A percentile compares a stretch with the other conserved stretches of the same genome.
These are phyloP conservation scores for Suhomyces sp. DNA, from an alignment of 805 yeast species.

Conservation along the genomic window DNA sequence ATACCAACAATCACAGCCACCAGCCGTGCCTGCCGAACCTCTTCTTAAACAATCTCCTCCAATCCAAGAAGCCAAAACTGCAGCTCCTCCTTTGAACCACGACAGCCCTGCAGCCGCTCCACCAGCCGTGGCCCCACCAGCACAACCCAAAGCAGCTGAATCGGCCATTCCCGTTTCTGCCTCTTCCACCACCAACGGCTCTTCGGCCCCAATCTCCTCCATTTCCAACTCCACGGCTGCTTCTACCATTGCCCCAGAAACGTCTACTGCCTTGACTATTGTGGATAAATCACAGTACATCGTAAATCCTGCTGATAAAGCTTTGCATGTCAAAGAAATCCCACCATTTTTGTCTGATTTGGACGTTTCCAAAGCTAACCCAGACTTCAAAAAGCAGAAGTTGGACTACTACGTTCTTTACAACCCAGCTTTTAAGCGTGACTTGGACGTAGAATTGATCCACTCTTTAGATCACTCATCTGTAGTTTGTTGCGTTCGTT, in stretches of 20 bases:
- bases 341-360: conserved; percentile 80
- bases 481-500: conserved; percentile 95
- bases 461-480: conserved; percentile 90
- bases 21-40: conserved; percentile 11
- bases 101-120: conserved; percentile 5
- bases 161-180: conserved; percentile 5
- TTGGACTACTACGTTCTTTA: conserved; percentile 84
- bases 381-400: conserved; percentile 75
- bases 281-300: conserved; percentile 41
- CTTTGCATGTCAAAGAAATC: conserved; percentile 65
- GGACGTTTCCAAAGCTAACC: conserved; percentile 73
- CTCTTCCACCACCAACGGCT: conserved; percentile 10
- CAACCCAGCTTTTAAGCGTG: conserved; percentile 71
- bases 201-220: conserved; percentile 6
- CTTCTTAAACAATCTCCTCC: conserved; percentile 17
- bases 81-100: neutral
- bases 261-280: conserved; percentile 32
- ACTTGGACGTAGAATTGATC: conserved; percentile 80
- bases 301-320: conserved; percentile 42
- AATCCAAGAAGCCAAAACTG: conserved; percentile 14
- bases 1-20: conserved; percentile 15
- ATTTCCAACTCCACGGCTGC: conserved; percentile 15
- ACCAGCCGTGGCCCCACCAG: conserved; percentile 4
- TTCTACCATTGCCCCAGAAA: conserved; percentile 24
- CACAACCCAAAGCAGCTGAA: conserved; percentile 11